These are phyloP conservation scores for Zelopaecilomyces penicillatus DNA, from an alignment of 2,329 filamentous ascomycete genomes.

Conservation along the genomic window DNA sequence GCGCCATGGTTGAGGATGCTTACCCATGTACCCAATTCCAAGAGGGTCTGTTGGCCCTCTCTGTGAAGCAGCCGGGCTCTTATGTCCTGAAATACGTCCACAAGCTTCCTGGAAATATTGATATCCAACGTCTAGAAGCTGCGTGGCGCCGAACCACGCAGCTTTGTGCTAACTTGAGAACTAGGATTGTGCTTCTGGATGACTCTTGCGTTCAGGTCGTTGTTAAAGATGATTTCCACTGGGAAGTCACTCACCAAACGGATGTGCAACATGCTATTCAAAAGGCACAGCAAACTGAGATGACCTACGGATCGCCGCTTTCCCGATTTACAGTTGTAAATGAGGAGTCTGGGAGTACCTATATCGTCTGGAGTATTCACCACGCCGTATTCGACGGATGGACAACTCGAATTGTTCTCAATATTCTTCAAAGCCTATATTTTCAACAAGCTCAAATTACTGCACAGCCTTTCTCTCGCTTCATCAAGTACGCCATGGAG, in stretches of 20 bases:
- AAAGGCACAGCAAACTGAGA: too few species aligned
- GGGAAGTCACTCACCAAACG: neutral
- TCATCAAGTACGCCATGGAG: slow-evolving; percentile 6
- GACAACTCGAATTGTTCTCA: neutral
- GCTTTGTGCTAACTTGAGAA: slow-evolving; percentile 3
- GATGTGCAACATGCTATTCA: too few species aligned
- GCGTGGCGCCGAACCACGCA: slow-evolving; percentile 16
- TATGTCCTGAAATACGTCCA: slow-evolving; percentile 12
- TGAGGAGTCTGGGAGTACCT: neutral
- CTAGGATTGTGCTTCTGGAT: slow-evolving; percentile 1
- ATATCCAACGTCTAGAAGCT: slow-evolving; percentile 14
- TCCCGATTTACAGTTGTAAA: neutral
- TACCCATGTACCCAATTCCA: slow-evolving; percentile 31
- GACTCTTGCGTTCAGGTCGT: neutral
- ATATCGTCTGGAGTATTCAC: slow-evolving; percentile 2
- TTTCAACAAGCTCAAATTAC: neutral
- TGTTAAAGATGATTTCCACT: neutral
- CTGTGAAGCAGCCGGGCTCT: slow-evolving; percentile 13
- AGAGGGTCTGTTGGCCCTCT: slow-evolving; percentile 26
- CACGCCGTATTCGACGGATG: slow-evolving; percentile 6
- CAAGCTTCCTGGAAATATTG: slow-evolving; percentile 3
- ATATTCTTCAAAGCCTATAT: neutral
- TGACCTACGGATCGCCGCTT: too few species aligned
- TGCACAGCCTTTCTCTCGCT: neutral
- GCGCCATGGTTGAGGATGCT: slow-evolving; percentile 19